Base-by-base conservation (phyloP, 1,284 basidiomycete species). In the Sporisorium reilianum region DNA sequence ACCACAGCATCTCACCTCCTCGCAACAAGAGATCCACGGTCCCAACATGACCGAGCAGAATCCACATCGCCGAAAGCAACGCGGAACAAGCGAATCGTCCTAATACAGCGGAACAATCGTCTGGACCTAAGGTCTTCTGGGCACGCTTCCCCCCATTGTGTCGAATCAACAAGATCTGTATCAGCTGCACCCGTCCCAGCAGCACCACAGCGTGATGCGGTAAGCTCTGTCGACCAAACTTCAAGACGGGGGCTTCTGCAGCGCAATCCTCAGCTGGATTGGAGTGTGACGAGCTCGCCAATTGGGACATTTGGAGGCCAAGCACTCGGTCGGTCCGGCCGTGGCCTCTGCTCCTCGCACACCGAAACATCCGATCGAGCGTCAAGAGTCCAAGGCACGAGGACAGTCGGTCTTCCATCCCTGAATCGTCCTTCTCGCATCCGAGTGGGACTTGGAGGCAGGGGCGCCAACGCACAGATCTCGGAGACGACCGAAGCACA, bases 261-360 rank as follows among this genome's bases (percentile, higher is more conserved):
- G n/a, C 40, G 48, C 0, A 55, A 46, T 1, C 56, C 30, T 10
- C 42, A 56, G 20, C 45, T 62, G 18, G 55, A 62, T 25, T 23
- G 44, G 5, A 62, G 22, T 32, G 51, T 50, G 23, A 25, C 59
- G 7, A 68, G 65, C 30, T 68, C 65, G 51, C 59, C 60, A 20
- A 68, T 68, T 3, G 50, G 59, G 2, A 68, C 65, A 2, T 68
- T 68, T 52, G 65, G 45, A 16, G 65, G 55, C 1, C 55, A 58
- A 9, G 10, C 28, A 2, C 6, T 48, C 34, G 48, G 57, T 18
- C 50, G 54, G 8, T 54, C 51, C 28, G 46, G 57, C 25, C 41
- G 55, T 12, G 30, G 50, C 9, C 30, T 54, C 0, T 22, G 45
- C 18, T 46, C 44, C 10, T 52, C 53, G 11, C 57, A 55, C 12